Evolutionary conservation across 805 yeast species (phyloP), one percentile per base, ranked within the genome.

Genomic region (Danielozyma ontarioensis): DNA sequence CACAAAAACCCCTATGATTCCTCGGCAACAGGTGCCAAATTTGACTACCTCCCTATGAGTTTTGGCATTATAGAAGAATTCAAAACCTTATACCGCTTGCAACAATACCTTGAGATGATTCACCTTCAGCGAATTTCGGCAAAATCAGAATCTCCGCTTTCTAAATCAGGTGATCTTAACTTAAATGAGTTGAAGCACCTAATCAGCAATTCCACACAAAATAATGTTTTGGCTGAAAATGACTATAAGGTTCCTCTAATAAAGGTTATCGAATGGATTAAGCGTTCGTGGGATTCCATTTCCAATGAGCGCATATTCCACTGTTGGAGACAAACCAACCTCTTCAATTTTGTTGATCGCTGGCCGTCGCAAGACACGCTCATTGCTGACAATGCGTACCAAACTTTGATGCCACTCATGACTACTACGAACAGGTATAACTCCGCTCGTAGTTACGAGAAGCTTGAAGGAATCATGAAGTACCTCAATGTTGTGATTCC

Each of bases 51-150:
- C 22, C 84, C 84, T 5, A 76, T 77, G 64, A 73, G 68, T 38
- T 76, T 78, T 69, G 85, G 85, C 3, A 73, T 78, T 3, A 63
- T 74, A 26, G 76, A 75, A 37, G 84, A 79, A 44, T 74, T 79
- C 48, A 76, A 76, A 45, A 64, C 76, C 11, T 56, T 73, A 29
- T 79, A 72, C 44, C 64, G 85, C 35, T 58, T 74, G 5, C 77
- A 72, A 38, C 84, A 79, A 41, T 79, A 77, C 40, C 56, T 58
- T 41, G 68, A 62, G 32, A 63, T 64, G 68, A 65, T 66, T 13
- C 56, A 55, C 33, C 22, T 51, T n/a, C 68, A 62, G 36, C 34
- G 53, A 29, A 35, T 25, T 13, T 46, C 44, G 35, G 42, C 53
- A 3, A 49, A 35, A 25, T 25, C 6, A 8, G 14, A 12, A 6